Evolutionary conservation across 1,284 basidiomycete genomes (phyloP), one percentile per base, ranked within the genome.

Genomic region (Puccinia hordei): DNA sequence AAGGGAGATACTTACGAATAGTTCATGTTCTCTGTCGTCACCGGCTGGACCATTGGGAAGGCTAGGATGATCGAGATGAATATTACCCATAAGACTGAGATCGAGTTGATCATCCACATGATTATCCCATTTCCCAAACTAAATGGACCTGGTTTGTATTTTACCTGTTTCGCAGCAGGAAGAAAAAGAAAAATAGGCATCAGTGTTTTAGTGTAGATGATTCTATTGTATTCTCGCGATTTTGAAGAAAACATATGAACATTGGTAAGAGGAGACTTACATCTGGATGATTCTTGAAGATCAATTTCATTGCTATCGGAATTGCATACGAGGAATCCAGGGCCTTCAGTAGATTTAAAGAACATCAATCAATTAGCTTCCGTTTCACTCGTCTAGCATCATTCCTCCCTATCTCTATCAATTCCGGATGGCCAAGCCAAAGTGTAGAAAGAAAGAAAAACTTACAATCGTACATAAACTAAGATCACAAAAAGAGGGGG

Each of bases 71-170:
- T 80, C 35, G 82, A 83, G 76, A 86, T 86, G 78, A 87, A 87
- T 6, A 83, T 53, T 35, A 87, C 87, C 86, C 87, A 88, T 35
- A 86, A 68, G 61, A 93, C 90, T 83, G 92, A 92, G 71, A 88
- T 88, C 33, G 88, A 82, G 84, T 94, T 93, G 82, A 89, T 88
- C 17, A 88, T 84, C 87, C 88, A 89, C 2, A 91, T 92, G n/a
- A 93, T 85, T 81, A 88, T 72, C 0, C 92, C 92, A 75, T 90
- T 87, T 27, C 93, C 93, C 88, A 94, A 90, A 85, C 90, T 92
- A 87, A 93, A 95, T n/a, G 93, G 93, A n/a, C 93, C 93, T 0
- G 93, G 93, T 85, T 91, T 91, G 88, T 92, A 94, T 82, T 87
- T 87, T 44, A 95, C 73, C 73, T 75, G 19, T 33, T 55, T 19